phyloP scores from a whole-genome alignment of 2,329 filamentous ascomycete species.

The Cryphonectria nitschkei region DNA sequence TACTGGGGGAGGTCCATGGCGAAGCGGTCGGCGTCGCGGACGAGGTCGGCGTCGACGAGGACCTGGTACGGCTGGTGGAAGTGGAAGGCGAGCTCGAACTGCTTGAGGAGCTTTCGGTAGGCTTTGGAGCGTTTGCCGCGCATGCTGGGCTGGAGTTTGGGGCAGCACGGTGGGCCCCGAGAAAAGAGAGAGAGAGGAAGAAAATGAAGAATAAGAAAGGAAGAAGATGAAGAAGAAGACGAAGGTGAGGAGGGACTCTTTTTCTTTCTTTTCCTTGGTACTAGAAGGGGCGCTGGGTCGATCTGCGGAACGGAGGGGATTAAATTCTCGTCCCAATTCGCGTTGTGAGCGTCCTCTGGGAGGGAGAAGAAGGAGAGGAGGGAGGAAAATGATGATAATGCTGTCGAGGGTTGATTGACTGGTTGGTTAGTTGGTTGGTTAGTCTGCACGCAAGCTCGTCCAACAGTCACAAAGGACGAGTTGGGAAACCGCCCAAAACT shows the following conservation, averaged over 20 bases:
- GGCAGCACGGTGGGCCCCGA: background rate
- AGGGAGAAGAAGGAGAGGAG: background rate
- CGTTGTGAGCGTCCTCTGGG: background rate
- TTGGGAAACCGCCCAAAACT: background rate
- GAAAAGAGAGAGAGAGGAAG: background rate
- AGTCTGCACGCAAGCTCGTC: background rate
- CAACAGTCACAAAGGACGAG: background rate
- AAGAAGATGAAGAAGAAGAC: background rate
- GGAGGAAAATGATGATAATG: background rate
- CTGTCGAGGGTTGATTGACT: background rate
- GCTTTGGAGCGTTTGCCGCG: conserved; percentile 58
- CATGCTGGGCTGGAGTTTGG: conserved; percentile 38
- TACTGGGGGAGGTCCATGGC: conserved; percentile 76
- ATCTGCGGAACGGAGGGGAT: background rate
- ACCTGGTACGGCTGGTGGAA: conserved; percentile 96
- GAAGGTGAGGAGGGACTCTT: background rate
- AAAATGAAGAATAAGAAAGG: background rate
- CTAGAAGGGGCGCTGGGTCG: background rate
- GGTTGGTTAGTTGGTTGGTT: background rate
- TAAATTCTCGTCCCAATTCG: background rate
- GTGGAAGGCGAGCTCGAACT: conserved; percentile 83
- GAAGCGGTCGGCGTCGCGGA: conserved; percentile 78
- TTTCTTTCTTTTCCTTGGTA: background rate
- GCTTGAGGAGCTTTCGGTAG: conserved; percentile 85
- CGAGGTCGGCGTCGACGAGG: conserved; percentile 82